Evolutionary conservation across 2,329 filamentous ascomycete species (phyloP).

Genomic region (Botrytis medusae): DNA sequence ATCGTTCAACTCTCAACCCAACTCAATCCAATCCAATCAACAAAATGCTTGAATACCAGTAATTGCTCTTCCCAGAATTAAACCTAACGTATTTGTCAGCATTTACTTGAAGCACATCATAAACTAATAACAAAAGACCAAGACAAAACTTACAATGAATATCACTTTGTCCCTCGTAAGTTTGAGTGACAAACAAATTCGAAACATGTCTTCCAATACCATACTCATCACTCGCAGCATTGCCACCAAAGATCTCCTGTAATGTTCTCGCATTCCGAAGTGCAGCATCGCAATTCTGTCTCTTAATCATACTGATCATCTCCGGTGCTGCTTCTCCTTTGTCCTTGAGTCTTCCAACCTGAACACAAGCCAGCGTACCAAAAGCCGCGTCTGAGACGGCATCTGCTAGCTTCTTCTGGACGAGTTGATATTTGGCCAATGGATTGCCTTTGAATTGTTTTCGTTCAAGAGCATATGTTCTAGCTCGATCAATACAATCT

Average conservation of each 20-base stretch:
- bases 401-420: slow-evolving; percentile 97
- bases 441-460: slow-evolving; percentile 97
- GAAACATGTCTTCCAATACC: slow-evolving; percentile 91
- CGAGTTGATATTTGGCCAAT: slow-evolving; percentile 90
- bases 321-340: slow-evolving; percentile 84
- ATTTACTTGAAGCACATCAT: slow-evolving; percentile 2
- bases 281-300: slow-evolving; percentile 94
- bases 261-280: slow-evolving; percentile 75
- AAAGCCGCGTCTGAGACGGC: slow-evolving; percentile 88
- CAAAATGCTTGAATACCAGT: slow-evolving; percentile 79
- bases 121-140: background rate
- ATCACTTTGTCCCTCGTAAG: slow-evolving; percentile 97
- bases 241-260: slow-evolving; percentile 96
- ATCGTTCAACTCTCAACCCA: background rate
- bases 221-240: slow-evolving; percentile 98
- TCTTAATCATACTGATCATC: slow-evolving; percentile 97
- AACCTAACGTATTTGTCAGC: slow-evolving; percentile 49
- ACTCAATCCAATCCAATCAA: background rate
- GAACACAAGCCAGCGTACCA: slow-evolving; percentile 83
- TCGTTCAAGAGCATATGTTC: slow-evolving; percentile 86
- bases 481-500: slow-evolving; percentile 78
- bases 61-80: slow-evolving; percentile 68
- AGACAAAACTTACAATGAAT: slow-evolving; percentile 61
- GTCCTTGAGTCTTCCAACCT: slow-evolving; percentile 92
- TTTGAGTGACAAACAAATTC: slow-evolving; percentile 96